phyloP scores from a whole-genome alignment of 768 basidiomycete genomes.

The Hebeloma cylindrosporum region DNA sequence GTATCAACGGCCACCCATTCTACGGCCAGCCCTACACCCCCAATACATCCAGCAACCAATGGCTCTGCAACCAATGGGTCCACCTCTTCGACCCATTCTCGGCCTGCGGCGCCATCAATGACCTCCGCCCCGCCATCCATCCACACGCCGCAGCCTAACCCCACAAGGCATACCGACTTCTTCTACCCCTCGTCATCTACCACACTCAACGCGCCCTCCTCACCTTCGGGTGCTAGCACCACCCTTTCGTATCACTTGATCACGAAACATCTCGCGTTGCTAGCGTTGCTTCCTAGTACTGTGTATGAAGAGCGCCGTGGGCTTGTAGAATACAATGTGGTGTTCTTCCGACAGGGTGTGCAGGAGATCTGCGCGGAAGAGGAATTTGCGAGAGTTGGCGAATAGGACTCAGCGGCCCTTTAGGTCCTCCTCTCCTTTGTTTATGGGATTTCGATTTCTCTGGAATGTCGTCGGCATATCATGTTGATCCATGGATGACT shows the following conservation, averaged over 20 bases:
- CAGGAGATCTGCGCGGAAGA: constrained; percentile 82
- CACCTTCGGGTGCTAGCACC: constrained; percentile 33
- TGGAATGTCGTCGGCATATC: too few relatives aligned
- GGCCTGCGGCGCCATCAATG: background rate
- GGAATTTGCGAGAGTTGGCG: constrained; percentile 48
- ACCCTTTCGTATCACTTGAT: constrained; percentile 86
- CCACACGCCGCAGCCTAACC: background rate
- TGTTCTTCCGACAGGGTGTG: constrained; percentile 80
- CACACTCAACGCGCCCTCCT: constrained; percentile 17
- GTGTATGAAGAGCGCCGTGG: constrained; percentile 74
- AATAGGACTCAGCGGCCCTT: too few relatives aligned
- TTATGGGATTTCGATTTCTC: too few relatives aligned
- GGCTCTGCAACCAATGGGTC: constrained; percentile 9
- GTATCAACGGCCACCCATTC: constrained; percentile 19
- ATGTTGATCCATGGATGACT: too few relatives aligned
- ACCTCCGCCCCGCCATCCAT: background rate
- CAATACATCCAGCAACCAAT: constrained; percentile 3
- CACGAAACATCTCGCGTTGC: constrained; percentile 66
- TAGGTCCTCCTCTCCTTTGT: too few relatives aligned
- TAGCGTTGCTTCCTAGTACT: constrained; percentile 71
- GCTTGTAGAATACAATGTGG: constrained; percentile 83
- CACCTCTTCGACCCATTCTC: background rate
- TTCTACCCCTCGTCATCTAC: constrained; percentile 66
- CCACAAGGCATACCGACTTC: constrained; percentile 32
- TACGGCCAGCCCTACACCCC: constrained; percentile 10